phyloP scores from a whole-genome alignment of 1,284 basidiomycete species.

The Cutaneotrichosporon cutaneum region DNA sequence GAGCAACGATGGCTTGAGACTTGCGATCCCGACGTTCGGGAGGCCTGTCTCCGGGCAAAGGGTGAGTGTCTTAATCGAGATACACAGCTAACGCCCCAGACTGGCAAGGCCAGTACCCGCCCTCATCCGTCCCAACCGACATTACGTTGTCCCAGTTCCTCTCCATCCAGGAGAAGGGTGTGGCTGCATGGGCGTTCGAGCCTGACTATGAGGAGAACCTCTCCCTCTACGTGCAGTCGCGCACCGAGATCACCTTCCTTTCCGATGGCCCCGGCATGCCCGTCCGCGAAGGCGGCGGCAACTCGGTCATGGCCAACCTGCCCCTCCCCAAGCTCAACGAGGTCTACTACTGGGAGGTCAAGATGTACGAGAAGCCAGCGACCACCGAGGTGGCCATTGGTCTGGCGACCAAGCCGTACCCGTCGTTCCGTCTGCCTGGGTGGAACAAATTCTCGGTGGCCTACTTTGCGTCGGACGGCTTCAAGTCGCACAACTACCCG shows the following conservation, averaged over 20 bases:
- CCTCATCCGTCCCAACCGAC: constrained; percentile 88
- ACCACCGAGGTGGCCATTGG: constrained; percentile 82
- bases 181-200: constrained; percentile 95
- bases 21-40: constrained; percentile 65
- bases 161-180: constrained; percentile 95
- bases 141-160: constrained; percentile 96
- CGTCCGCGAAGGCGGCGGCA: constrained; percentile 61
- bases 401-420: constrained; percentile 91
- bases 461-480: constrained; percentile 88
- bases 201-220: constrained; percentile 92
- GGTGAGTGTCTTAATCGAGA: constrained; percentile 57
- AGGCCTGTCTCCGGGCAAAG: constrained; percentile 81
- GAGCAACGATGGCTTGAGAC: constrained; percentile 92
- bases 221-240: constrained; percentile 82
- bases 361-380: constrained; percentile 90
- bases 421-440: constrained; percentile 86
- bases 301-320: constrained; percentile 89
- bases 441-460: constrained; percentile 87
- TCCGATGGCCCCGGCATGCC: constrained; percentile 80
- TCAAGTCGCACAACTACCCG: constrained; percentile 96
- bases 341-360: constrained; percentile 97
- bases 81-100: constrained; percentile 85
- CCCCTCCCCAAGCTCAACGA: constrained; percentile 93
- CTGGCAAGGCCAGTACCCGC: constrained; percentile 84
- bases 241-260: constrained; percentile 93